phyloP scores from a whole-genome alignment of 2,329 filamentous ascomycete genomes.

The Sphaerulina populicola region DNA sequence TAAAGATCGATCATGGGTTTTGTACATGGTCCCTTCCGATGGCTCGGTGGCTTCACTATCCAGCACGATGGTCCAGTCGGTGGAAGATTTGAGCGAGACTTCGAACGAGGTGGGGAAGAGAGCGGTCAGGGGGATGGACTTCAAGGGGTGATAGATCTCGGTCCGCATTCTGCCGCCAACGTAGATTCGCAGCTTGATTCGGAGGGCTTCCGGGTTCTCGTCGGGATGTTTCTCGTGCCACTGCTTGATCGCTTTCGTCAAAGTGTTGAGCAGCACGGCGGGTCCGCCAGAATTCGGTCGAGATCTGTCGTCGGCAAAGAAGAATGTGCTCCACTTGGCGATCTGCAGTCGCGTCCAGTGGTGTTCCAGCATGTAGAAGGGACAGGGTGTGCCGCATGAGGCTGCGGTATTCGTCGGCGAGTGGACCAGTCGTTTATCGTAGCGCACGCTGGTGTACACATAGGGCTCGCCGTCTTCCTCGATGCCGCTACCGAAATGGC shows the following conservation, averaged over 20 bases:
- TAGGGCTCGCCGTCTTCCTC: slow-evolving; percentile 16
- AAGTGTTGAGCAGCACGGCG: slow-evolving; percentile 28
- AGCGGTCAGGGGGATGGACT: slow-evolving; percentile 42
- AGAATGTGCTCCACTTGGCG: slow-evolving; percentile 47
- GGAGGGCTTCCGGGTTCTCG: slow-evolving; percentile 28
- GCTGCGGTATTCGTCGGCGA: slow-evolving; percentile 24
- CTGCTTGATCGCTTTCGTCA: slow-evolving; percentile 28
- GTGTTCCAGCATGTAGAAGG: slow-evolving; percentile 33
- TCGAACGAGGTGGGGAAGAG: slow-evolving; percentile 53
- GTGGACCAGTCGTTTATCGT: slow-evolving; percentile 52
- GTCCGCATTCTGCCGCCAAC: slow-evolving; percentile 39
- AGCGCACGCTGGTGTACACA: slow-evolving; percentile 41
- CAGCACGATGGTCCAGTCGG: slow-evolving; percentile 39
- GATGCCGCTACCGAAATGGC: slow-evolving; percentile 15
- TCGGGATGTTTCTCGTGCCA: slow-evolving; percentile 31
- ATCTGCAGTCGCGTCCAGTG: slow-evolving; percentile 39
- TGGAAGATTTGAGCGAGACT: slow-evolving; percentile 28
- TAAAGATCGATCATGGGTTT: slow-evolving; percentile 65
- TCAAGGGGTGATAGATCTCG: slow-evolving; percentile 33
- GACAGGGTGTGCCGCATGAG: slow-evolving; percentile 32
- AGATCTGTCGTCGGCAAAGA: slow-evolving; percentile 63
- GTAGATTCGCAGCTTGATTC: slow-evolving; percentile 49
- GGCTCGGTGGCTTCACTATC: slow-evolving; percentile 46
- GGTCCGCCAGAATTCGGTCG: slow-evolving; percentile 43
- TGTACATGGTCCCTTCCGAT: slow-evolving; percentile 68